Percentiles rank a stretch among this genome's conserved stretches.
Evolutionary conservation across 441 rosid species (phyloP).

Genomic region (Croton setiger): DNA sequence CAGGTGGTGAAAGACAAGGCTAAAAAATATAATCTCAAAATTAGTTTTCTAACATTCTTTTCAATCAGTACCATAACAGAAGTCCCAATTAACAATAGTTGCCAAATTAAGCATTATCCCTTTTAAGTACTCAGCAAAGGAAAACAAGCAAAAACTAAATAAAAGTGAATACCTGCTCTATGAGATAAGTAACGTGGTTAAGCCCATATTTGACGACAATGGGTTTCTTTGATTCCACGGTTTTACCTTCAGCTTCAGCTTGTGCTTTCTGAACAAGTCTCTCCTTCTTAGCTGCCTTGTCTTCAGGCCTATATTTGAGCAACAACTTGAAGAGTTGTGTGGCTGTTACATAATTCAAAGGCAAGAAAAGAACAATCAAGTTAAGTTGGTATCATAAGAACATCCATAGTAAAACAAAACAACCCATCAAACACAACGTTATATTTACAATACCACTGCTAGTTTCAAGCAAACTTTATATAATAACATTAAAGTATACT

Average conservation of each 20-base stretch:
- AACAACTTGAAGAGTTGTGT: constrained; percentile 7
- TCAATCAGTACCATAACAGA: neutral
- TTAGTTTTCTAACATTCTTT: neutral
- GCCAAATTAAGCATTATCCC: neutral
- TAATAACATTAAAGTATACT: neutral
- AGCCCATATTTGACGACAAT: constrained; percentile 1
- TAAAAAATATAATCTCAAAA: neutral
- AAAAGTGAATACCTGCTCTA: neutral
- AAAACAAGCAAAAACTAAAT: neutral
- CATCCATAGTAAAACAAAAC: neutral
- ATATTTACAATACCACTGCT: neutral
- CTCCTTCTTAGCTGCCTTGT: constrained; percentile 4
- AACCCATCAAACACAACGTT: neutral
- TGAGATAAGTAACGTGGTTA: neutral
- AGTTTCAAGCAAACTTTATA: neutral
- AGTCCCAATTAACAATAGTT: neutral
- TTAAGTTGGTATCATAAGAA: too few species aligned
- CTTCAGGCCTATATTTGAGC: constrained; percentile 1
- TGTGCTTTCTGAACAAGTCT: constrained; percentile 71
- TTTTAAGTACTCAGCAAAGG: neutral
- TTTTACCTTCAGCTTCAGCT: constrained; percentile 46
- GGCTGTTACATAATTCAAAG: constrained; percentile 1
- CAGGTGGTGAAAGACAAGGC: neutral
- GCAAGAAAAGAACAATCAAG: neutral
- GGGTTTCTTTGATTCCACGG: constrained; percentile 13